Base-by-base conservation (phyloP, 768 basidiomycete genomes). In the Kockovaella imperatae region DNA sequence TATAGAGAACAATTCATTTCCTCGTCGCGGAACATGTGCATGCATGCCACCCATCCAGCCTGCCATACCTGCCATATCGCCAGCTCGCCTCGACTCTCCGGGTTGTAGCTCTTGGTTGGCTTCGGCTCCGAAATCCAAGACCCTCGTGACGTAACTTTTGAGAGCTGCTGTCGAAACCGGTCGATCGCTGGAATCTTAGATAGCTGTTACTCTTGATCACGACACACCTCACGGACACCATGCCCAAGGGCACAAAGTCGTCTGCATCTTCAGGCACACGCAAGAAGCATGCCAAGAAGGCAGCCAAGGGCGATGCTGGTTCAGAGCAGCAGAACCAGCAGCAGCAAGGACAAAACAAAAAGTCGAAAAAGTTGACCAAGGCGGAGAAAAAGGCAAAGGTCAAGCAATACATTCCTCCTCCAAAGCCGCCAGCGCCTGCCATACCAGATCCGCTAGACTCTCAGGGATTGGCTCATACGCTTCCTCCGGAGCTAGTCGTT, bases 261-360 rank as follows among this genome's bases (percentile, higher is more conserved):
- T 91, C 87, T 3, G 88, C 89, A 20, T 77, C 82, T 0, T 81
- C 86, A 0, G 87, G 74, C 4, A 96, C 91, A 7, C 80, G 90
- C 51, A 95, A 93, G 76, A 97, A 95, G 71, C 87, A 93, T 67
- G 85, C 85, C 14, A 80, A 83, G 52, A 90, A 85, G 64, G 77
- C 80, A 1, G 75, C 75, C 14, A 74, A 35, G 21, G 71, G 59
- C n/a, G 60, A 56, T 18, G 53, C 38, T 1, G 56, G 42, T 28
- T 31, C 25, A 15, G 64, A 63, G 26, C 70, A 38, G 3, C 36
- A 45, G 62, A 50, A 17, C 8, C 58, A 40, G 32, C 42, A 67
- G 57, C 74, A 76, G 32, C 74, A 75, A 15, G 67, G 45, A 70
- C 72, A 58, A 74, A 52, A 68, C 75, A 49, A 70, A 74, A 44